Conservation (phyloP, 345 rosid species). For the Mercurialis annua region DNA sequence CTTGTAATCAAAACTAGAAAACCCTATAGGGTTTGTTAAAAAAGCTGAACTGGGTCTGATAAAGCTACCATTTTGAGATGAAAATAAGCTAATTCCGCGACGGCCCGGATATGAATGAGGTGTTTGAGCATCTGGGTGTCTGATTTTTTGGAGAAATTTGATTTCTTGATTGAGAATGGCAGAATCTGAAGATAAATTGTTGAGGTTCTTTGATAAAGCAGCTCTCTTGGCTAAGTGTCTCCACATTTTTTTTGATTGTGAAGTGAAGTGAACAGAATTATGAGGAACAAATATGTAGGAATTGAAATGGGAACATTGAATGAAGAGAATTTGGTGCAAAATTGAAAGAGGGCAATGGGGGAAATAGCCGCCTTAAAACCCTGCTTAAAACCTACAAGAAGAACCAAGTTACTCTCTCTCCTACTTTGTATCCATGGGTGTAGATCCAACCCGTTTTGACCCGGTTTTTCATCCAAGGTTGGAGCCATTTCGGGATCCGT, state of each 20-base stretch:
- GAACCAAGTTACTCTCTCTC: not conserved
- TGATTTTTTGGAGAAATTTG: conserved; percentile 8
- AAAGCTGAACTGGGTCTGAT: conserved; percentile 16
- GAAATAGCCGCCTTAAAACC: conserved; percentile 20
- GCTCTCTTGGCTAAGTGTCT: conserved; percentile 53
- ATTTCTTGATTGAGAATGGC: not conserved
- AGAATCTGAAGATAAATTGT: conserved; percentile 26
- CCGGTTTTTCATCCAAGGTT: too few species aligned
- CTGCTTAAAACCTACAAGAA: conserved; percentile 18
- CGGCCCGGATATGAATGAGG: conserved; percentile 14
- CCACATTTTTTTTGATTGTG: conserved; percentile 51
- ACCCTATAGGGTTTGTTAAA: conserved; percentile 13
- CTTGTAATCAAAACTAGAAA: conserved; percentile 21
- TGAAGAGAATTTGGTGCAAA: not conserved
- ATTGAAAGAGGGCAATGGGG: not conserved
- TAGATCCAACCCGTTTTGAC: not conserved
- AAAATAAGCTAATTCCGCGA: conserved; percentile 15
- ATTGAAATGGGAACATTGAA: not conserved
- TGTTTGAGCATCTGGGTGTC: conserved; percentile 15
- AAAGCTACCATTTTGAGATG: conserved; percentile 24
- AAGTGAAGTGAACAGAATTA: not conserved
- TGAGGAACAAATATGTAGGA: not conserved
- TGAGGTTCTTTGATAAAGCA: conserved; percentile 36
- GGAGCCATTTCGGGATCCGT: too few species aligned
- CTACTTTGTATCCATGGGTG: conserved; percentile 9